These are phyloP conservation scores for Cytospora schulzeri DNA, from an alignment of 2,329 filamentous ascomycete species.

Conservation along the genomic window DNA sequence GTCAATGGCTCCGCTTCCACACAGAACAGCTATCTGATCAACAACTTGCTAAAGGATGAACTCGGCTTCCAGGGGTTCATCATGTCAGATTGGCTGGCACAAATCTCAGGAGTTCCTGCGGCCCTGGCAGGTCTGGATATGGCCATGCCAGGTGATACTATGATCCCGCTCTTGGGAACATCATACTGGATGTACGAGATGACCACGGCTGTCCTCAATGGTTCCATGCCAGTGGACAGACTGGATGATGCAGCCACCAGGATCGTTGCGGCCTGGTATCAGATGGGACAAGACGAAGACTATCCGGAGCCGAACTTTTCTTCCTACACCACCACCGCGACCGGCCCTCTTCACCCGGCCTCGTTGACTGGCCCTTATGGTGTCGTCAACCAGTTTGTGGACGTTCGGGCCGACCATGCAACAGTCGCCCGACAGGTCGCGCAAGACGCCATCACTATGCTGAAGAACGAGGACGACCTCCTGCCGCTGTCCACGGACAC, in stretches of 20 bases:
- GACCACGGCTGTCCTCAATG: constrained; percentile 57
- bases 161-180: constrained; percentile 53
- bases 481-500: constrained; percentile 47
- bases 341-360: constrained; percentile 59
- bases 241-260: constrained; percentile 60
- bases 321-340: constrained; percentile 56
- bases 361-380: constrained; percentile 61
- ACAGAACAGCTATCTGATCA: constrained; percentile 76
- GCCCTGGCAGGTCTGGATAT: constrained; percentile 74
- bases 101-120: constrained; percentile 72
- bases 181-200: constrained; percentile 60
- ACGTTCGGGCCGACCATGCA: constrained; percentile 58
- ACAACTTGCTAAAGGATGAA: constrained; percentile 76
- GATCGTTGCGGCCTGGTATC: constrained; percentile 61
- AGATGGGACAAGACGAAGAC: constrained; percentile 60
- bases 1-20: constrained; percentile 80
- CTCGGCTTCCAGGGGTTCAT: constrained; percentile 81
- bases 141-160: constrained; percentile 61
- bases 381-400: constrained; percentile 69
- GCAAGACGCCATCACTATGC: constrained; percentile 58
- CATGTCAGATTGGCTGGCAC: constrained; percentile 80
- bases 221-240: constrained; percentile 56
- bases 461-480: constrained; percentile 66
- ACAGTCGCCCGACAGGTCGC: constrained; percentile 55
- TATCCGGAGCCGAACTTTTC: constrained; percentile 62